Base-by-base conservation (phyloP, 352 stramenopile species). In the Phytophthora nicotianae region DNA sequence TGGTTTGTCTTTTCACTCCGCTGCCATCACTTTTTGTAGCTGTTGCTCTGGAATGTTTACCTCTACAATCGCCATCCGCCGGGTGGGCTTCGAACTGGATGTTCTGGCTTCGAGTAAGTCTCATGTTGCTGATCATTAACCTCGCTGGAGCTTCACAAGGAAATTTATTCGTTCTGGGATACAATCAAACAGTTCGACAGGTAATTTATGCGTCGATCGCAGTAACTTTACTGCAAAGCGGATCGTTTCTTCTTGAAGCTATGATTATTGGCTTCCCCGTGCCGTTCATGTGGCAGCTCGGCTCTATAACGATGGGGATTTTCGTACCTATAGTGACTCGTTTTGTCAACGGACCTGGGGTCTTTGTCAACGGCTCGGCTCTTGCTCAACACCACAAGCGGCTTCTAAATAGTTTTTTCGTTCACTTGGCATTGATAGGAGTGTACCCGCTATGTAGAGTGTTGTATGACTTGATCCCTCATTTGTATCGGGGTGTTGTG, bases 401-500 rank as follows among this genome's bases (percentile, higher is more conserved):
- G 2, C 47, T 38, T 14, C 14, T 27, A 4, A 21, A 41, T 5
- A 42, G 7, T 24, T 52, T 52, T 27, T 8, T 50, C 4, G 41
- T 49, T n/a, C 19, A 32, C 8, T n/a, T 58, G 10, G n/a, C n/a
- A 20, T 7, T 66, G 4, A n/a, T 26, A 14, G 23, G 14, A 1
- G 24, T 66, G 2, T 66, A 38, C 21, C 58, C 58, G 4, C 9
- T 55, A 10, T 49, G 32, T 14, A 49, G 24, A 27, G 27, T 60
- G 4, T 20, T 66, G 4, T 55, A 55, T 6, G 49, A 55, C n/a
- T 11, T 43, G 1, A 38, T 46, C 7, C 40, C 49, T 5, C 17
- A 11, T 0, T 26, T n/a, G 6, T 58, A 53, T 26, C 38, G 50
- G 16, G 40, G 48, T 13, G 5, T 40, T 17, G 42, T 58, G 2